Evolutionary conservation across 2,329 filamentous ascomycete species (phyloP), one percentile per base, ranked within the genome.

Genomic region (Teratosphaeria zuluensis): DNA sequence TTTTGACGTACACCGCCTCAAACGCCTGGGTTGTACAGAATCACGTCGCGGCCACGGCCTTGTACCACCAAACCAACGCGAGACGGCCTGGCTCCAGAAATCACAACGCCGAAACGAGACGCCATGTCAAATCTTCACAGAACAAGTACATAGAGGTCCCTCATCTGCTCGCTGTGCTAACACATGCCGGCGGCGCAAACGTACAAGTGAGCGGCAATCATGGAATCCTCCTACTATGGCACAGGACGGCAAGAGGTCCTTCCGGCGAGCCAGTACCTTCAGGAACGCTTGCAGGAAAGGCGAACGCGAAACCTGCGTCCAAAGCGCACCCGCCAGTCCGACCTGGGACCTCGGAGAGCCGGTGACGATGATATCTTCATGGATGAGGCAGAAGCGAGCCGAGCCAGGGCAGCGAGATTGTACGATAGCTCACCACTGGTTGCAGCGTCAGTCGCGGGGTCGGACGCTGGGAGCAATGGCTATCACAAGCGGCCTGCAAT

Each of bases 311-410:
- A 69, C 58, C 63, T 64, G 28, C 64, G 65, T 31, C 67, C 69
- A 5, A 70, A 69, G 48, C 69, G 69, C 5, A 58, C 66, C 28
- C 66, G 71, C 57, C 69, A 72, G 46, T 69, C 71, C 28, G 71
- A 72, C 57, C 64, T 71, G 56, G 70, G 67, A 19, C 68, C 66
- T 1, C 62, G 61, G 24, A 60, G 60, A 61, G 65, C 62, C 4
- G 63, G 63, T 53, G 70, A 72, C 61, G 70, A 73, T 63, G 71
- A 73, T 58, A 69, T 73, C 51, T 73, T 73, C 61, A 61, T 72
- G 32, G 60, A 64, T 48, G 70, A 72, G 52, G 71, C 69, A 6
- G 65, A 70, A 51, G 60, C 65, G 42, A 64, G 59, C 59, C 58
- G 57, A 32, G 54, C 30, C 38, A 55, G 58, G 28, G 62, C 58